Base-by-base conservation (phyloP, 768 basidiomycete genomes). In the Pleurotus djamor region DNA sequence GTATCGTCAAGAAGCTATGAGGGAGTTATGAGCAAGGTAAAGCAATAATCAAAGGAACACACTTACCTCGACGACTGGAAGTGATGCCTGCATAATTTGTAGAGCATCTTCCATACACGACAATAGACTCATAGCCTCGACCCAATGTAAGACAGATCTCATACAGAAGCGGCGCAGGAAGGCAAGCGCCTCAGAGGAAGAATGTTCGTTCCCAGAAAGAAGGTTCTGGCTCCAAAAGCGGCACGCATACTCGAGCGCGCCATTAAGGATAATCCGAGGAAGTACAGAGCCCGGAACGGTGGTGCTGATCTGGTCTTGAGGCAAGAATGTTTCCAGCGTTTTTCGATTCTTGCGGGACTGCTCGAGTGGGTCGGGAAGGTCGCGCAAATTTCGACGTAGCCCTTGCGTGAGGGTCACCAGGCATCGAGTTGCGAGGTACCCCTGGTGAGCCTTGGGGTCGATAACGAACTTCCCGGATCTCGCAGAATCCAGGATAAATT, bases 381-480 rank as follows among this genome's bases (percentile, higher is more conserved):
- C 17, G 45, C 45, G 17, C 6, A 47, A 13, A 16, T 47, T 47
- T 7, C n/a, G 8, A 5, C 45, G 7, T 16, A 47, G n/a, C 12
- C n/a, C n/a, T 5, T 9, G 17, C 7, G n/a, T 5, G 12, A 47
- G n/a, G 17, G 45, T 47, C 6, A 13, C 45, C n/a, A 47, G 17
- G 45, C 45, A 47, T 6, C 45, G 45, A n/a, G 8, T n/a, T 13
- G 12, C 45, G 12, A 64, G 33, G 21, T 59, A 33, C 0, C 48
- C 21, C 49, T 64, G 63, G 50, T 60, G 55, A 14, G n/a, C 17
- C 5, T 17, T 35, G 33, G 51, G 37, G 41, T 61, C 54, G 28
- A 64, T 59, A 48, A 47, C 33, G 17, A 33, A 55, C 37, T 36
- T n/a, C 21, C 14, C 35, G 16, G 51, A 52, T 16, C 59, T 55